Base-by-base conservation (phyloP, 257 asterid species). In the Dorcoceras hygrometricum region DNA sequence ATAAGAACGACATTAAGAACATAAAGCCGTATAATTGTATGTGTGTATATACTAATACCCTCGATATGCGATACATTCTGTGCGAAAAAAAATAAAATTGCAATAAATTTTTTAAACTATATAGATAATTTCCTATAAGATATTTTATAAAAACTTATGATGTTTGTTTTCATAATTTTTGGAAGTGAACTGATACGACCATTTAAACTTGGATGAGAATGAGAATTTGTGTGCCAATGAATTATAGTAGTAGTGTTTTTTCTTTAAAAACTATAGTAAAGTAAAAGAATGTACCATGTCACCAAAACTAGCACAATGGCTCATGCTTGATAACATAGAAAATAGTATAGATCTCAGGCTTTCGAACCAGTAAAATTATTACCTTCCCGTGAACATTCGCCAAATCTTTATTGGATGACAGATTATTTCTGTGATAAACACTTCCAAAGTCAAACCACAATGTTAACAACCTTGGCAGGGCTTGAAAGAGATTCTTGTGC, bases 361-460 rank as follows among this genome's bases (percentile, higher is more conserved):
- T 63, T 36, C n/a, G n/a, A 57, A 69, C 67, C 36, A 26, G 77
- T 69, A 20, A 39, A 74, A 51, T 32, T 65, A 71, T 66, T 80
- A 93, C 99, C 96, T 93, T 86, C 29, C 27, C 72, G 31, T 90
- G 88, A 68, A 78, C 79, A 75, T 63, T 74, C 77, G 83, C 84
- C 82, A 93, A 73, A 55, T 92, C 93, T 76, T 87, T 89, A 73
- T 71, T 81, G 73, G 95, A 78, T 67, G 78, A 76, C 54, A 66
- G 71, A 71, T 77, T 78, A 69, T 86, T 85, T 81, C 82, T 79
- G 66, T 75, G 76, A 68, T 79, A 87, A 69, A 84, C 54, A 75
- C 88, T 75, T 59, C 96, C 99, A 76, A 90, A 93, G 71, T 93
- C 99, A 73, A 93, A 93, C 97, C 99, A 93, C 71, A 93, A 68